Evolutionary conservation across 345 rosid species (phyloP).

Genomic region (Brassica juncea): DNA sequence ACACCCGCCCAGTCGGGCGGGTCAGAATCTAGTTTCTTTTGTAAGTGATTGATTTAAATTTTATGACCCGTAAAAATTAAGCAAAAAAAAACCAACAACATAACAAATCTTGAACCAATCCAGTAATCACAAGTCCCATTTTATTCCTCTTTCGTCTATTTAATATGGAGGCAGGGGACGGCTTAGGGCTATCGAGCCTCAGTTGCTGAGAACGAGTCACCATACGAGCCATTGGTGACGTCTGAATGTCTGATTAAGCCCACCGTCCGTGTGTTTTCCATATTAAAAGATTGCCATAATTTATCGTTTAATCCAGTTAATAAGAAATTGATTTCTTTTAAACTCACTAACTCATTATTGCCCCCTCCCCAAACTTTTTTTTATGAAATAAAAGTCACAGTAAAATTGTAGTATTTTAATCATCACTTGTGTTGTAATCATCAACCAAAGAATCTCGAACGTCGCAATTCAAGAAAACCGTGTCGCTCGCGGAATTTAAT

Average conservation of each 20-base stretch:
- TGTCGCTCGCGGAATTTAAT: not conserved
- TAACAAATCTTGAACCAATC: not conserved
- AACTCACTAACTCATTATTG: not conserved
- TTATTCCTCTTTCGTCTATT: not conserved
- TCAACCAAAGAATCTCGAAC: not conserved
- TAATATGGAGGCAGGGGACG: not conserved
- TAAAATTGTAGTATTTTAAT: not conserved
- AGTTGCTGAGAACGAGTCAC: constrained; percentile 32
- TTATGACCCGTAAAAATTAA: too few species aligned
- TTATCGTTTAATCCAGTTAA: not conserved
- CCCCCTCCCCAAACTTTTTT: too few species aligned
- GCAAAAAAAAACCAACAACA: too few species aligned
- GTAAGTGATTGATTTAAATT: too few species aligned
- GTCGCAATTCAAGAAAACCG: constrained; percentile 8
- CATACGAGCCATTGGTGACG: constrained; percentile 33
- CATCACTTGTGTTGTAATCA: not conserved
- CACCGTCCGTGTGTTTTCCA: not conserved
- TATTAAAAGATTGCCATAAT: not conserved
- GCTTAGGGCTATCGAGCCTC: not conserved
- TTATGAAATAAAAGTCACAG: too few species aligned
- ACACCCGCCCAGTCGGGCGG: too few species aligned
- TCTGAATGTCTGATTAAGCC: constrained; percentile 38
- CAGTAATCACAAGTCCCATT: not conserved
- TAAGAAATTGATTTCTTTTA: not conserved
- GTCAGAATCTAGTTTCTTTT: too few species aligned